phyloP scores from a whole-genome alignment of 176 grass and related monocot species.

The Poa annua region DNA sequence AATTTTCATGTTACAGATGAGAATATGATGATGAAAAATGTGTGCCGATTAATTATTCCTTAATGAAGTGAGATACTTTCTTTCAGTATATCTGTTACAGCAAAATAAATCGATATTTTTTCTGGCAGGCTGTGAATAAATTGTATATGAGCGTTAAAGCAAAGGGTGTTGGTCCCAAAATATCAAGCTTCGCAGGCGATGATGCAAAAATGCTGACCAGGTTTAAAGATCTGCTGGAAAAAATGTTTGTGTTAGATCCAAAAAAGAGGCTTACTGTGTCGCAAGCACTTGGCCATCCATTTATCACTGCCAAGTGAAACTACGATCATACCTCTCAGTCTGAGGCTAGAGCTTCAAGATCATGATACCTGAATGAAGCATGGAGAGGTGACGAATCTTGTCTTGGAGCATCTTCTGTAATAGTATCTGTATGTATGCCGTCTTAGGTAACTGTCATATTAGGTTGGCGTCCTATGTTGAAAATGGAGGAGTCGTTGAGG shows the following conservation, averaged over 20 bases:
- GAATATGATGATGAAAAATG: slow-evolving; percentile 91
- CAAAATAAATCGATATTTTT: neutral
- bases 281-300: slow-evolving; percentile 91
- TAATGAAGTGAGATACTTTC: neutral
- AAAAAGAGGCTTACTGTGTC: slow-evolving; percentile 92
- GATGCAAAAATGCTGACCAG: slow-evolving; percentile 83
- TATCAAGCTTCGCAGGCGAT: slow-evolving; percentile 76
- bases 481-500: no score
- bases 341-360: no score
- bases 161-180: slow-evolving; percentile 66
- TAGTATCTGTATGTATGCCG: no score
- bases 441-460: no score
- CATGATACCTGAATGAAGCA: no score
- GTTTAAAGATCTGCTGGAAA: slow-evolving; percentile 98
- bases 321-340: slow-evolving; percentile 59
- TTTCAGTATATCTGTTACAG: slow-evolving; percentile 23
- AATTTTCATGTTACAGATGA: slow-evolving; percentile 96
- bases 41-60: slow-evolving; percentile 14
- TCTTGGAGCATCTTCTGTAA: no score
- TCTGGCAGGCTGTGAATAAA: slow-evolving; percentile 67
- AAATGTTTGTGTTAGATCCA: slow-evolving; percentile 97
- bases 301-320: slow-evolving; percentile 99
- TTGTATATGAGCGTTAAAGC: slow-evolving; percentile 76
- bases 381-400: no score
- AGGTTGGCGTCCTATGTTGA: no score